These are phyloP conservation scores for Pyrenopolyporus hunteri DNA, from an alignment of 495 filamentous ascomycete species.

Conservation along the genomic window DNA sequence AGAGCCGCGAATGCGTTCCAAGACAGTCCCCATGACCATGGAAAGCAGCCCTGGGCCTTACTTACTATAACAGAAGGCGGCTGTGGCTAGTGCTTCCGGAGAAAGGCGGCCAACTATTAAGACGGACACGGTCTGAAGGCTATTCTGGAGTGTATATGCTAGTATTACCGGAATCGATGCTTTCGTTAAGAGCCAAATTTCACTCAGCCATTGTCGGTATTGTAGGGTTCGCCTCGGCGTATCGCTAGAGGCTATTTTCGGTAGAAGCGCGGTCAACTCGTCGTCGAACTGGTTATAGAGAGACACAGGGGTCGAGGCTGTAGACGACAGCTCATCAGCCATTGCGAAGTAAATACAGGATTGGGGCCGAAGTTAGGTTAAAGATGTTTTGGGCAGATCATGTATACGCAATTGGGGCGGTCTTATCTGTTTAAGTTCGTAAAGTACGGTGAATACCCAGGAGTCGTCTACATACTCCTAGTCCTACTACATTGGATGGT, in stretches of 20 bases:
- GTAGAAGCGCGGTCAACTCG: constrained; percentile 58
- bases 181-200: constrained; percentile 72
- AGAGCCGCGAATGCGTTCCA: neutral
- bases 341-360: neutral
- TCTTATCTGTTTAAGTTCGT: too few species aligned
- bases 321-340: constrained; percentile 10
- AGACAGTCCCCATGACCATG: neutral
- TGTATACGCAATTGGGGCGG: neutral
- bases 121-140: constrained; percentile 83
- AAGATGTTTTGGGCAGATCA: neutral
- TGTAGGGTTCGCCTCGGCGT: constrained; percentile 3
- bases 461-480: too few species aligned
- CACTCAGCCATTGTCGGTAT: constrained; percentile 53
- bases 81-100: constrained; percentile 79
- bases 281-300: constrained; percentile 28
- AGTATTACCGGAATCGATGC: constrained; percentile 82
- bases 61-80: constrained; percentile 76
- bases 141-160: constrained; percentile 89
- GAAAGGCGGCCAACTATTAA: constrained; percentile 80
- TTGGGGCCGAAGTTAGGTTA: neutral
- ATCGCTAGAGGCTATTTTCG: constrained; percentile 42
- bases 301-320: constrained; percentile 7
- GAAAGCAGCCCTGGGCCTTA: neutral
- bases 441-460: too few species aligned
- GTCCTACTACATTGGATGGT: too few species aligned